These are phyloP conservation scores for Phytophthora pisi DNA, from an alignment of 352 stramenopile species.

Conservation along the genomic window DNA sequence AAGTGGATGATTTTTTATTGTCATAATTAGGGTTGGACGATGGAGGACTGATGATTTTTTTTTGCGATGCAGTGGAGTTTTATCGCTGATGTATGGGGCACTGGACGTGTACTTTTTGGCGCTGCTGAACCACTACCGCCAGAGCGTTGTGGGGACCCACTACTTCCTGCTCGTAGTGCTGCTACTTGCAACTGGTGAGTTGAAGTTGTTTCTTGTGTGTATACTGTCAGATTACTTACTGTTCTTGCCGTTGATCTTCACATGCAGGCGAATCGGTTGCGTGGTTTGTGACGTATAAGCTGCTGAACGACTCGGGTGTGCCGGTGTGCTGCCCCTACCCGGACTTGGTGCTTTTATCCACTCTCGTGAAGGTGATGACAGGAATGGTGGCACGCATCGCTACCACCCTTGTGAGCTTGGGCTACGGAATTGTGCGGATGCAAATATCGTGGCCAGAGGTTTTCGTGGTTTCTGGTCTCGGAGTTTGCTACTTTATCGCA, in stretches of 20 bases:
- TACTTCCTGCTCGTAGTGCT: constrained; percentile 85
- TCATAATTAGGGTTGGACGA: background rate
- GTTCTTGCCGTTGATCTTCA: background rate
- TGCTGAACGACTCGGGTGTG: constrained; percentile 74
- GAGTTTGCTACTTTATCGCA: constrained; percentile 83
- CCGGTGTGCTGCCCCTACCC: constrained; percentile 83
- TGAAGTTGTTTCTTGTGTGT: background rate
- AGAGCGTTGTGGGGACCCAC: constrained; percentile 80
- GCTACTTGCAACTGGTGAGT: constrained; percentile 68
- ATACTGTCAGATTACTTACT: background rate
- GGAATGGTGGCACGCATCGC: constrained; percentile 79
- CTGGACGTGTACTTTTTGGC: constrained; percentile 73
- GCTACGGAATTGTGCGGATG: constrained; percentile 81
- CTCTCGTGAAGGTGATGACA: constrained; percentile 69
- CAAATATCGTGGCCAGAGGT: constrained; percentile 77
- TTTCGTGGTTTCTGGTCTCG: constrained; percentile 75
- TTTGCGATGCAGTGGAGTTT: constrained; percentile 49
- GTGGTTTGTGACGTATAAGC: constrained; percentile 84
- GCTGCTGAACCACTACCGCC: constrained; percentile 71
- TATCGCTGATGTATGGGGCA: constrained; percentile 77
- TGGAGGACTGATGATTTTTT: constrained; percentile 4
- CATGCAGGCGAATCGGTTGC: constrained; percentile 58
- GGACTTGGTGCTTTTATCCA: constrained; percentile 69
- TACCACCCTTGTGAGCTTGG: constrained; percentile 80
- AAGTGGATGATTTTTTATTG: constrained; percentile 19